phyloP scores from a whole-genome alignment of 1,284 basidiomycete genomes.

The Puccinia coronata region DNA sequence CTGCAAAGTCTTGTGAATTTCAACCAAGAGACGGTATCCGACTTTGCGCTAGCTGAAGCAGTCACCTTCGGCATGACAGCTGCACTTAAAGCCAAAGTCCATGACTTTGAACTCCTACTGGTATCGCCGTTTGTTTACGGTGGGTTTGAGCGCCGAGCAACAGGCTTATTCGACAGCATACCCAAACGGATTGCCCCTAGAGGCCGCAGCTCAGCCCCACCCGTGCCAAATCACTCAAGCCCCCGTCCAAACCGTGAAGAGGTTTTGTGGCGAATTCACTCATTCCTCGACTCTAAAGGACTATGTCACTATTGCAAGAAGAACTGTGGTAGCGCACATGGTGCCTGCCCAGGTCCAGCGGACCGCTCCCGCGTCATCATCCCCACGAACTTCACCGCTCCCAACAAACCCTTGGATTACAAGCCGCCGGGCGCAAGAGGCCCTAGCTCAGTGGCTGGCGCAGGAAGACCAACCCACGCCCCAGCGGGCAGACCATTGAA shows the following conservation, averaged over 20 bases:
- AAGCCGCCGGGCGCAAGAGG: neutral
- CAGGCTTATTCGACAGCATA: neutral
- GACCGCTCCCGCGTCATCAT: neutral
- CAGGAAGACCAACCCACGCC: neutral
- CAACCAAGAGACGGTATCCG: neutral
- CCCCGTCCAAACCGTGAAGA: neutral
- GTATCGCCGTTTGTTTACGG: neutral
- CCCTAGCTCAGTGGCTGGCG: neutral
- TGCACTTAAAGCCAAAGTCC: neutral
- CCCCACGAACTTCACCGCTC: neutral
- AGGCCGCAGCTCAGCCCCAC: neutral
- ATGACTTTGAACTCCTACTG: neutral
- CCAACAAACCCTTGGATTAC: neutral
- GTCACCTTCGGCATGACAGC: neutral
- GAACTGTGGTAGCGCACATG: neutral
- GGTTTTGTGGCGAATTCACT: neutral
- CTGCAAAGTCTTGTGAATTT: neutral
- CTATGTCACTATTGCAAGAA: conserved; percentile 21
- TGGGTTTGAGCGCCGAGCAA: neutral
- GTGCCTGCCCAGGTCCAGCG: neutral
- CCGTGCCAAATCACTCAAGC: neutral
- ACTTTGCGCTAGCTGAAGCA: neutral
- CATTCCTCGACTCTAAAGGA: conserved; percentile 6
- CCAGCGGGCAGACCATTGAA: neutral
- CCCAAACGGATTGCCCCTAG: neutral